Conservation (phyloP, 129 eudicot species). For the Flaveria trinervia region DNA sequence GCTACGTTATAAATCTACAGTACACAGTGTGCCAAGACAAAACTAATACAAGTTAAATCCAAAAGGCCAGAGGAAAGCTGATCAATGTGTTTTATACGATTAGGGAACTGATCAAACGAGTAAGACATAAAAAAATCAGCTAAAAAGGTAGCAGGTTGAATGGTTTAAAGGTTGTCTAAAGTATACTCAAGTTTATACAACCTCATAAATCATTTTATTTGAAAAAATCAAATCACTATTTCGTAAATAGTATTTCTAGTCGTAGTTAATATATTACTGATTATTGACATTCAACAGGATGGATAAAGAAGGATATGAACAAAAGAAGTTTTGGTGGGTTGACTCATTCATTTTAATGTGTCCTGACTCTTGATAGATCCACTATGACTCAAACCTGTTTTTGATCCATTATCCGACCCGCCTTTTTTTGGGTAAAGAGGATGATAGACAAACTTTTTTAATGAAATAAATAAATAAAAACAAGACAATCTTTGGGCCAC, state of each 20-base stretch:
- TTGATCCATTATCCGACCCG: neutral
- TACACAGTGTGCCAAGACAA: neutral
- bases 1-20: neutral
- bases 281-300: neutral
- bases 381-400: neutral
- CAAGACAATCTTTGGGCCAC: too few species aligned
- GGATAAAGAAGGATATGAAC: neutral
- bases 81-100: neutral
- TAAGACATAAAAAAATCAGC: neutral
- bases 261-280: neutral
- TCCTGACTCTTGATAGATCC: neutral
- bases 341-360: neutral
- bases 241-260: neutral
- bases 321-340: constrained; percentile 10
- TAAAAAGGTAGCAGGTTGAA: neutral
- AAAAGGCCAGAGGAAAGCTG: neutral
- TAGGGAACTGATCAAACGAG: neutral
- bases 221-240: neutral
- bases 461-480: too few species aligned
- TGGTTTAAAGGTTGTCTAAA: neutral
- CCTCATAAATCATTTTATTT: neutral
- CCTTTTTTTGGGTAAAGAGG: neutral
- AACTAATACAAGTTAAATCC: neutral
- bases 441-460: too few species aligned
- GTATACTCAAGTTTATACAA: neutral